Evolutionary conservation across 257 asterid genomes (phyloP), one percentile per base, ranked within the genome.

Genomic region (Phtheirospermum japonicum): DNA sequence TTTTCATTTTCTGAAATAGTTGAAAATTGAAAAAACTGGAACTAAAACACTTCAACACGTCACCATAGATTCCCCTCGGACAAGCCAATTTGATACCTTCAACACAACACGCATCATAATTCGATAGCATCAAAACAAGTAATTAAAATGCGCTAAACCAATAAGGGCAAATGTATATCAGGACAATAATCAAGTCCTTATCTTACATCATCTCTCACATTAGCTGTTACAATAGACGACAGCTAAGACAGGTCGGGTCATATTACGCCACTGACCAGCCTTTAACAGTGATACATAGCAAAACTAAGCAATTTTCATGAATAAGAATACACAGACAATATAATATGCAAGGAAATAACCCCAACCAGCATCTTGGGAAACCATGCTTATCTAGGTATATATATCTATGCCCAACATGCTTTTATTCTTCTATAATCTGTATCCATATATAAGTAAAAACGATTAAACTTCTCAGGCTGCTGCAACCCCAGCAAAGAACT

Each of bases 401-500:
- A 31, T 70, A 12, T 19, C 45, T 34, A 0, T 4, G 16, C 18
- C 53, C 30, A 16, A 49, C 34, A 31, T 37, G 50, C 54, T 65
- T 71, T 71, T 71, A 71, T 71, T 72, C 64, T 31, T 65, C 63
- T 65, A 19, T 62, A 51, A 19, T 45, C 60, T 16, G 65, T 64
- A 34, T 63, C 43, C 54, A 63, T 43, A n/a, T n/a, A n/a, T n/a
- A n/a, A n/a, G n/a, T n/a, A n/a, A n/a, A 56, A 32, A 34, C 3
- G 42, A 37, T 55, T 26, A 39, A 9, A 64, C 19, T 69, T 59
- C 57, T 77, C 77, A 88, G 11, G 91, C 88, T 28, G 87, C 89
- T 2, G 85, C 89, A 19, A 85, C 78, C 28, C 88, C 82, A 20
- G 83, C 78, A 33, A 79, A 49, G 66, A 75, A 77, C 73, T 77